A percentile compares a stretch with the other conserved stretches of the same genome.
Conservation (phyloP, 148 eudicot genomes). For the Cornus suecica region DNA sequence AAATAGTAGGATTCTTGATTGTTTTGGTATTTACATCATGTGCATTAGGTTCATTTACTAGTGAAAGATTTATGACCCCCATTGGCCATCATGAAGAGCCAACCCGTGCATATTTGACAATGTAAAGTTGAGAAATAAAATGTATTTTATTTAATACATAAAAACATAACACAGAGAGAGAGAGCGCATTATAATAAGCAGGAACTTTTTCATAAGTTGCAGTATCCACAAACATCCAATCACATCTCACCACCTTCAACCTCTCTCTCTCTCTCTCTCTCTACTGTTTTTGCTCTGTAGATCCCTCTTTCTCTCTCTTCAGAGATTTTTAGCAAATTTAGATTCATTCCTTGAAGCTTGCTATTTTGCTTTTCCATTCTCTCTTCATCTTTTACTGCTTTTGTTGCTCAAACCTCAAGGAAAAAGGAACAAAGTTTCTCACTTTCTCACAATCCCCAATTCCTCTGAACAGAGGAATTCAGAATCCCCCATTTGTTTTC, state of each 20-base stretch:
- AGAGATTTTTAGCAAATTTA: conserved; percentile 28
- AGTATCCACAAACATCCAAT: conserved; percentile 51
- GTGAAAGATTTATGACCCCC: conserved; percentile 8
- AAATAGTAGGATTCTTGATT: too few relatives aligned
- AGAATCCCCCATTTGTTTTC: conserved; percentile 19
- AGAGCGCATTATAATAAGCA: conserved; percentile 12
- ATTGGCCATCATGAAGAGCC: conserved; percentile 23
- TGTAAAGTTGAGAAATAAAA: not conserved
- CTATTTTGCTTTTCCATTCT: conserved; percentile 28
- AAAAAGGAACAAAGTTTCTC: conserved; percentile 20
- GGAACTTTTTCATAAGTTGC: conserved; percentile 25
- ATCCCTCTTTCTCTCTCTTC: conserved; percentile 30
- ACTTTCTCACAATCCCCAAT: conserved; percentile 5
- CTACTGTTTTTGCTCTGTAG: conserved; percentile 16
- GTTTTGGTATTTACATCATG: too few relatives aligned
- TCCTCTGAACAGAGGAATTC: not conserved
- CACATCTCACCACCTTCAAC: conserved; percentile 37
- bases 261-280: conserved; percentile 9
- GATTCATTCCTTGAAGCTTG: conserved; percentile 57
- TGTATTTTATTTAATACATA: not conserved
- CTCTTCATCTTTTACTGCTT: conserved; percentile 16
- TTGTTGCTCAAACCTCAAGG: conserved; percentile 21
- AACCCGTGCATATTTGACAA: not conserved
- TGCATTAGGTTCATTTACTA: too few relatives aligned
- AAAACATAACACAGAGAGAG: conserved; percentile 3